Base-by-base conservation (phyloP, 2,329 filamentous ascomycete species). In the Colletotrichum sp. region DNA sequence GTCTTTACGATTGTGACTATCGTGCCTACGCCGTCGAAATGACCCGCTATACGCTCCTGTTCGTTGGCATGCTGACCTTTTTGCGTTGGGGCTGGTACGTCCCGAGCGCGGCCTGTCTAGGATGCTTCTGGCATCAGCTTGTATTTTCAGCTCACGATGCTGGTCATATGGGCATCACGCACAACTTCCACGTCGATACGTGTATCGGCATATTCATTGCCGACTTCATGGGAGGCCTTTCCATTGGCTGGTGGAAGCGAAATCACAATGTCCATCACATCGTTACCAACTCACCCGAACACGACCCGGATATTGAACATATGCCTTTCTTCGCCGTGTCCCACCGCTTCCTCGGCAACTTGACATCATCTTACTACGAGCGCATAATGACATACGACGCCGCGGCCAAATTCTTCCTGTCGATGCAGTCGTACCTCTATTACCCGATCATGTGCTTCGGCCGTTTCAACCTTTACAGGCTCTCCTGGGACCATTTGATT, bases 231-330 rank as follows among this genome's bases (percentile, higher is more conserved):
- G 97, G 97, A 48, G 97, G 97, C 0, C 86, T 99, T 38, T 98
- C 95, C 30, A 86, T 98, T 70, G 95, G 96, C 60, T 99, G 97
- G 97, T 99, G 97, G 96, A 99, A 99, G 86, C 91, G 92, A 77
- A 98, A 93, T 83, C 96, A 99, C 85, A 99, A 99, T 82, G 96
- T 98, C 10, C 96, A 99, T 83, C 96, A 99, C 82, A 96, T 99
- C 79, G 94, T 99, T 68, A 99, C 97, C 21, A 99, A 99, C 84
- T 94, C 94, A 58, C 95, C 96, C 16, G 97, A 98, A 84, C 96
- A 99, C 82, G 96, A 99, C 82, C 96, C 97, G 0, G 96, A 99
- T 83, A 99, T 98, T 80, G 92, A 96, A 83, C 94, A 98, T 83
- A 91, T 98, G 84, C 96, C 96, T 5, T 93, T 98, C 83, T 95